Evolutionary conservation across 2,329 filamentous ascomycete species (phyloP), one percentile per base, ranked within the genome.

Genomic region (Penicillium capsulatum): DNA sequence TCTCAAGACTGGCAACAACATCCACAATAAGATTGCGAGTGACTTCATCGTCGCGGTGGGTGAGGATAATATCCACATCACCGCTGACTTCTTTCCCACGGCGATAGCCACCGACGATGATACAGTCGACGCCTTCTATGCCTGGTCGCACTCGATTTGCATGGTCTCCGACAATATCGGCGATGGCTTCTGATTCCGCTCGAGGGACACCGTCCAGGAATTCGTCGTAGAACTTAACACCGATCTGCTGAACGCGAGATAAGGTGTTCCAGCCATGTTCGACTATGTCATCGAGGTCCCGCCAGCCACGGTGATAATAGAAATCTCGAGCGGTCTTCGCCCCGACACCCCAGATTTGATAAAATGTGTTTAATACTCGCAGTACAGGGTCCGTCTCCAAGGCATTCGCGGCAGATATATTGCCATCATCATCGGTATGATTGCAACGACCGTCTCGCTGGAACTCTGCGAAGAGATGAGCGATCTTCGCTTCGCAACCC

Each of bases 161-260:
- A 47, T 92, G 81, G 2, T 67, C 55, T 1, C 83, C 72, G 11
- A 96, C 75, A 1, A 73, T 70, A 3, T 67, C 55, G 0, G 77
- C 79, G 37, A 95, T 94, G 0, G 60, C 56, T 51, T 87, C 81
- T 0, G 88, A 84, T 61, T 97, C 89, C 0, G 58, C 42, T 1
- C 89, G 78, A 0, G 86, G 76, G 3, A 97, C 86, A 10, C 77
- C 80, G 11, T 74, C 65, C 31, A 77, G 69, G 39, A 98, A 85
- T 48, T 97, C 91, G 22, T 94, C 84, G 60, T 94, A 95, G 65
- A 82, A 96, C 60, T 97, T 97, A 31, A 96, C 72, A 0, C 92
- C 91, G 39, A 97, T 94, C 60, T 97, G 89, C 63, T 96, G 91
- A 1, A 87, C 84, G 9, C 89, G 80, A 1, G 75, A 83, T 1